A percentile compares a stretch with the other conserved stretches of the same genome.
Evolutionary conservation across 176 grass and related monocot genomes (phyloP).

Genomic region (Pontederia crassipes): DNA sequence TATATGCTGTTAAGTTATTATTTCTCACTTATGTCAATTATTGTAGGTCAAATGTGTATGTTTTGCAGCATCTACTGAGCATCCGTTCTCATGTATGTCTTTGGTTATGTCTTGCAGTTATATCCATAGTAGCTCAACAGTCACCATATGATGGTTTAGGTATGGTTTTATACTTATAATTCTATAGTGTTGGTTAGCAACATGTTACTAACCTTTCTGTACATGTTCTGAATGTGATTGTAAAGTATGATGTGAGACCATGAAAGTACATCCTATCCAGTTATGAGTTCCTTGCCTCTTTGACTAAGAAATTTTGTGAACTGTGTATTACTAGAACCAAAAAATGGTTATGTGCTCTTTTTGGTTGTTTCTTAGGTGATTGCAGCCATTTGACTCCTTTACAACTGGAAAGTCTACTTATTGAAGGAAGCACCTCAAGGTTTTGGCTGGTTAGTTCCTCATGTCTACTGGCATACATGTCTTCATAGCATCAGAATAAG

Average conservation of each 20-base stretch:
- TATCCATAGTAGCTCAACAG: constrained; percentile 71
- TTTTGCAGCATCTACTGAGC: constrained; percentile 1
- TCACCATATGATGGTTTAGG: constrained; percentile 68
- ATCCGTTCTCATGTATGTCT: constrained; percentile 12
- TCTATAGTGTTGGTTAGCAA: not conserved
- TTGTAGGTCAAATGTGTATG: too few species aligned
- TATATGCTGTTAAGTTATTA: too few species aligned
- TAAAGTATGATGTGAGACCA: too few species aligned
- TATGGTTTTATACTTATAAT: constrained; percentile 18
- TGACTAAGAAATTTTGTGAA: not conserved
- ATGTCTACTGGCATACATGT: constrained; percentile 5
- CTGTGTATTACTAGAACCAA: not conserved
- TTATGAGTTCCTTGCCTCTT: too few species aligned
- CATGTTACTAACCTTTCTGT: too few species aligned
- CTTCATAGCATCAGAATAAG: too few species aligned
- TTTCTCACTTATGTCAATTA: too few species aligned
- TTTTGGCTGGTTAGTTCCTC: constrained; percentile 74
- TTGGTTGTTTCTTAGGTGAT: constrained; percentile 33
- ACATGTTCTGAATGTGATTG: too few species aligned
- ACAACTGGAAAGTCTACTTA: constrained; percentile 74
- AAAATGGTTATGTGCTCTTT: not conserved
- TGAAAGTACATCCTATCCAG: too few species aligned
- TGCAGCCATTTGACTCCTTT: constrained; percentile 79
- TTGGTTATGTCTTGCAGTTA: constrained; percentile 54
- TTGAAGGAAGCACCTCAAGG: constrained; percentile 57